phyloP scores from a whole-genome alignment of 345 rosid species.

The Salix exigua region DNA sequence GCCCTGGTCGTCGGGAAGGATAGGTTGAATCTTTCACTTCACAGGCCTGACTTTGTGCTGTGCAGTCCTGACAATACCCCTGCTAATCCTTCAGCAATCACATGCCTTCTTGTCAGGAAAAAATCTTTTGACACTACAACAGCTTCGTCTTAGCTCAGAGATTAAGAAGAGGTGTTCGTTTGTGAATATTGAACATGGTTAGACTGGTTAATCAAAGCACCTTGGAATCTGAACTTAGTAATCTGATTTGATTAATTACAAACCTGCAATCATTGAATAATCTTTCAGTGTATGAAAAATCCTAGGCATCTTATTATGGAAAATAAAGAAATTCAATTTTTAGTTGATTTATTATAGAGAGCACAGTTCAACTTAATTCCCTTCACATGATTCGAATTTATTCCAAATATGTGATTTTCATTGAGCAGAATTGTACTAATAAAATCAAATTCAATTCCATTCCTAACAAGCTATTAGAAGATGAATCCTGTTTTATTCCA shows the following conservation, averaged over 20 bases:
- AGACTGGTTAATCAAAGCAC: background rate
- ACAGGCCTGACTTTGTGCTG: conserved; percentile 58
- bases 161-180: conserved; percentile 4
- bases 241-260: conserved; percentile 3
- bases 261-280: background rate
- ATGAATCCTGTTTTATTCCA: no score
- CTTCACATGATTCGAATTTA: no score
- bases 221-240: conserved; percentile 5
- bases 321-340: no score
- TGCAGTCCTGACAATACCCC: conserved; percentile 47
- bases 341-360: no score
- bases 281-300: background rate
- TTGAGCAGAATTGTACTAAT: no score
- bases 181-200: conserved; percentile 15
- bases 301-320: background rate
- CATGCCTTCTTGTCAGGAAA: conserved; percentile 64
- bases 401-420: no score
- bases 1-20: conserved; percentile 46
- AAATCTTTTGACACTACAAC: conserved; percentile 50
- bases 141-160: conserved; percentile 19
- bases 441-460: no score
- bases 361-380: no score
- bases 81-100: conserved; percentile 46
- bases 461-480: no score
- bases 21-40: conserved; percentile 51